Evolutionary conservation across 2,329 filamentous ascomycete species (phyloP).

Genomic region (Atkinsonella hypoxylon): DNA sequence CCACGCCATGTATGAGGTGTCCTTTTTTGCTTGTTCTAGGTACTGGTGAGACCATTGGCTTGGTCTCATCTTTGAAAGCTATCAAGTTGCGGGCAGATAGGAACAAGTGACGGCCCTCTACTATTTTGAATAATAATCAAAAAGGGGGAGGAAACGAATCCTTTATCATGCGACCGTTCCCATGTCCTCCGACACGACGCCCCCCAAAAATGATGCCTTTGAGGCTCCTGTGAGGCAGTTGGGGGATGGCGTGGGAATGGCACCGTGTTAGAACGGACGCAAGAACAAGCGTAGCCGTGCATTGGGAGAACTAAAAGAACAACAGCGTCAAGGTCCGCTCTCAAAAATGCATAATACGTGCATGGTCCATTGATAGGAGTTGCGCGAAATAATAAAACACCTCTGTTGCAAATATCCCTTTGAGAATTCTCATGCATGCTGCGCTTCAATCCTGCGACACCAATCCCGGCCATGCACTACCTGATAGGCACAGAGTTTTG

Average conservation of each 20-base stretch:
- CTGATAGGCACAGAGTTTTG: conserved; percentile 73
- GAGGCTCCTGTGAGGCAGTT: conserved; percentile 5
- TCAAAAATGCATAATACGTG: not conserved
- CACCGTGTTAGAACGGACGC: not conserved
- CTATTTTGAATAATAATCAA: too few species aligned
- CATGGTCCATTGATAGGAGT: not conserved
- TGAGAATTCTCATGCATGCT: conserved; percentile 6
- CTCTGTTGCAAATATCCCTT: not conserved
- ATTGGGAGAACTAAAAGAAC: not conserved
- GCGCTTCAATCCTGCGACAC: conserved; percentile 46
- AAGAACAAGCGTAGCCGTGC: not conserved
- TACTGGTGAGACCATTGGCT: too few species aligned
- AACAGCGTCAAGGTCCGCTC: too few species aligned
- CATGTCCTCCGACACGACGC: not conserved
- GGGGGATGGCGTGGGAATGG: conserved; percentile 12
- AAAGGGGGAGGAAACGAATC: not conserved
- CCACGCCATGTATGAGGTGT: too few species aligned
- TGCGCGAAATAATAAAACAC: not conserved
- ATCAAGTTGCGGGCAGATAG: too few species aligned
- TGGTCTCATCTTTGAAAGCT: too few species aligned
- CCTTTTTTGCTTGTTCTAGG: too few species aligned
- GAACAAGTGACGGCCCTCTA: too few species aligned
- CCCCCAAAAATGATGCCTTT: too few species aligned
- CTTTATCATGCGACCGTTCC: not conserved
- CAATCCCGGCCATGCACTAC: conserved; percentile 66